Base-by-base conservation (phyloP, 495 filamentous ascomycete genomes). In the Platismatia glauca region DNA sequence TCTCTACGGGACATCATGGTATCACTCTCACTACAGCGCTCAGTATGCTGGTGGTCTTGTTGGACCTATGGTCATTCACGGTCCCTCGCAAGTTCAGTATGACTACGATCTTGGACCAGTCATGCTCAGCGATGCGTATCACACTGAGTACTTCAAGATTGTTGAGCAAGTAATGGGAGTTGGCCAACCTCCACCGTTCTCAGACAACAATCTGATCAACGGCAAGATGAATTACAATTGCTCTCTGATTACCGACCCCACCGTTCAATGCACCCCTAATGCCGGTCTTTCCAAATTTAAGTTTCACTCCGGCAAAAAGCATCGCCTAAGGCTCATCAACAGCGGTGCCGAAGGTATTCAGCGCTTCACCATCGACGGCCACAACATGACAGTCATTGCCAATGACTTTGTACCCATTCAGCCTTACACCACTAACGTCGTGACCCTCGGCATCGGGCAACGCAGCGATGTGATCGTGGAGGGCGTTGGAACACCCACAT, bases 41-140 rank as follows among this genome's bases (percentile, higher is more conserved):
- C 78, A 84, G 63, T 76, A 76, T 34, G 62, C 67, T 20, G 77
- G 70, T n/a, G 82, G 81, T 44, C 60, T 81, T 9, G 65, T 73
- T 39, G 85, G 85, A 13, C 68, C 82, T 7, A 74, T 88, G 62
- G 71, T 80, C 57, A 80, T 88, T 69, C 76, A 87, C 64, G 85
- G 85, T 2, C 85, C 85, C 5, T 72, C 75, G 4, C 78, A 76
- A 27, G 72, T 69, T 11, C 64, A 77, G 31, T 86, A 87, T 66
- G 85, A 88, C 50, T 71, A 78, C 37, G 84, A 88, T 65, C 71
- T 87, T n/a, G 85, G 84, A 43, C 75, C 78, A 15, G 68, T 79
- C 11, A 56, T 74, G 12, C 35, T 78, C 20, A 74, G 66, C 41
- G 75, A 82, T 57, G 81, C 75, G 71, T 71, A 64, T 24, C 72